phyloP scores from a whole-genome alignment of 23 red algal species.

The Chondrus crispus region DNA sequence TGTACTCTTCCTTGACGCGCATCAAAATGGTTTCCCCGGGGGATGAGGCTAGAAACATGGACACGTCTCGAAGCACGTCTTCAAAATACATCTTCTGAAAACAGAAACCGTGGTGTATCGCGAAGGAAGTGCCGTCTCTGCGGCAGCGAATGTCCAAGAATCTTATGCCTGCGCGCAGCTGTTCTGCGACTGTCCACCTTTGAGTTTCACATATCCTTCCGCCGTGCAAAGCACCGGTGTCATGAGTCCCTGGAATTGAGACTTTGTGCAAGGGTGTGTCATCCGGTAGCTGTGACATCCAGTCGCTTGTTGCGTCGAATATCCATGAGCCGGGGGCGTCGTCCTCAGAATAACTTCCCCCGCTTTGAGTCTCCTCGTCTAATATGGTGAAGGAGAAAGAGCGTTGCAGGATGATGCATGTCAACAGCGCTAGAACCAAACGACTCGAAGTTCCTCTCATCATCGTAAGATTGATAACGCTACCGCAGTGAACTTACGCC shows the following conservation, averaged over 20 bases:
- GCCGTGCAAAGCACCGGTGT: constrained; percentile 19
- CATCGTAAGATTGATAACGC: too few species aligned
- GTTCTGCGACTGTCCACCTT: constrained; percentile 23
- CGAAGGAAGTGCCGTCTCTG: constrained; percentile 19
- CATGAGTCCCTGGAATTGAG: constrained; percentile 50
- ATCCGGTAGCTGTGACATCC: constrained; percentile 9
- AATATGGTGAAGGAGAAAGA: too few species aligned
- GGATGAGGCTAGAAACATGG: neutral
- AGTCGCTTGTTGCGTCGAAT: neutral
- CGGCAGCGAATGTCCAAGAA: constrained; percentile 54
- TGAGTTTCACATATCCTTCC: constrained; percentile 21
- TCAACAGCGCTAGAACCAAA: too few species aligned
- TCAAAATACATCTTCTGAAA: constrained; percentile 50
- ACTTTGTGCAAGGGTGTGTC: constrained; percentile 20
- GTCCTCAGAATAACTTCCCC: neutral
- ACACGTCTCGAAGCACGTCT: constrained; percentile 10
- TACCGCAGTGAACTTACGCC: too few species aligned
- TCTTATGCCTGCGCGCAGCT: constrained; percentile 32
- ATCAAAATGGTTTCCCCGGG: constrained; percentile 24
- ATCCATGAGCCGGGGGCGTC: constrained; percentile 16
- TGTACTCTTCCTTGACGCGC: constrained; percentile 34
- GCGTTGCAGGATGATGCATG: too few species aligned
- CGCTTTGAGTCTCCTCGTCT: constrained; percentile 24
- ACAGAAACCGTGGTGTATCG: constrained; percentile 41
- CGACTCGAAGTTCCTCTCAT: too few species aligned